Conservation (phyloP, 306 rosid genomes). For the Vigna unguiculata region DNA sequence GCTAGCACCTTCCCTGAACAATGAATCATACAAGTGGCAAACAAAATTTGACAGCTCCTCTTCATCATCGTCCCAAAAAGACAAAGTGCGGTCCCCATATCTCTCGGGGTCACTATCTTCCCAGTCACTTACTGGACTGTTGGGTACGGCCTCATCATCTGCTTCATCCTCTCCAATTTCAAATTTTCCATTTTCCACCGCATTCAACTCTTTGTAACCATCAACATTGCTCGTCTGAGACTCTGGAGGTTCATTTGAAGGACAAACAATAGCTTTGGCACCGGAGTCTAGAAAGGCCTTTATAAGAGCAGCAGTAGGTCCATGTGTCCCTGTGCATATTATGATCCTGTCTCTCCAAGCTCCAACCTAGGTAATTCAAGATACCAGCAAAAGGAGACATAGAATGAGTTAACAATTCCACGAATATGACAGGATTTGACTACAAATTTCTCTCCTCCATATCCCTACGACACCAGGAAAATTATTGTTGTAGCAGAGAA, state of each 20-base stretch:
- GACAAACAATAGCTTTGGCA: slow-evolving; percentile 91
- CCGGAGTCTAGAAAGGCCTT: slow-evolving; percentile 87
- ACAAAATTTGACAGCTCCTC: slow-evolving; percentile 84
- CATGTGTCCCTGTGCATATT: slow-evolving; percentile 82
- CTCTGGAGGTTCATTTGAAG: slow-evolving; percentile 84
- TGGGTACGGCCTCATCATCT: slow-evolving; percentile 71
- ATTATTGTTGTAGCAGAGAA: slow-evolving; percentile 4
- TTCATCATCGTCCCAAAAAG: slow-evolving; percentile 78
- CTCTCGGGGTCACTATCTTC: slow-evolving; percentile 88
- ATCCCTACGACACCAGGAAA: slow-evolving; percentile 21
- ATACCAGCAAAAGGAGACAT: slow-evolving; percentile 38
- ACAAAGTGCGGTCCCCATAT: slow-evolving; percentile 49
- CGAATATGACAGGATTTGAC: slow-evolving; percentile 19
- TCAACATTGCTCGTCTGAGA: slow-evolving; percentile 56
- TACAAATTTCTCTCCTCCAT: slow-evolving; percentile 6
- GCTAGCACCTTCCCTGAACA: slow-evolving; percentile 77
- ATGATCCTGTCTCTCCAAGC: slow-evolving; percentile 99
- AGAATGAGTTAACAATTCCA: slow-evolving; percentile 32
- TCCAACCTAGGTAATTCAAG: slow-evolving; percentile 76
- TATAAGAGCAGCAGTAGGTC: slow-evolving; percentile 74
- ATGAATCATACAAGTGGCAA: slow-evolving; percentile 77
- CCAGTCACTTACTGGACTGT: slow-evolving; percentile 94
- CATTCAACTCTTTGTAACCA: slow-evolving; percentile 66
- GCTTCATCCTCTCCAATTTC: slow-evolving; percentile 94
- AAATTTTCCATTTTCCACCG: slow-evolving; percentile 77